Percentiles rank a stretch among this genome's conserved stretches.
phyloP scores from a whole-genome alignment of 345 rosid species.

The Populus euphratica region DNA sequence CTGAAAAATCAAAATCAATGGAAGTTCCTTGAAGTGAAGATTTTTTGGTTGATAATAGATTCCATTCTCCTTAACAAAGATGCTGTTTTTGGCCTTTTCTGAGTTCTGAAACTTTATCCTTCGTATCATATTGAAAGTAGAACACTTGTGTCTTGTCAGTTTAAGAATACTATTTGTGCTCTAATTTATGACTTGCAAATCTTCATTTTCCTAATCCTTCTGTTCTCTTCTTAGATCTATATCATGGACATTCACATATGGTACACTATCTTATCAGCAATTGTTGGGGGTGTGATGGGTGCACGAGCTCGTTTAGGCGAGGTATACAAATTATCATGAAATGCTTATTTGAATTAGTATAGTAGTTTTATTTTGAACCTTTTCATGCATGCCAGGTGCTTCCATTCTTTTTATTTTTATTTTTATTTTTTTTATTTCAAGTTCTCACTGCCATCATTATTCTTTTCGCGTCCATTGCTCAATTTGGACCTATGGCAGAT shows the following conservation, averaged over 20 bases:
- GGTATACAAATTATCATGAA: conserved; percentile 39
- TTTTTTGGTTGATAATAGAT: too few relatives aligned
- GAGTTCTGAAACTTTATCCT: not conserved
- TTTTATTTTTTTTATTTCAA: not conserved
- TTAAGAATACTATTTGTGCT: not conserved
- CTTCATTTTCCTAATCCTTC: not conserved
- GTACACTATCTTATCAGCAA: conserved; percentile 88
- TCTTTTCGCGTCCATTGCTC: conserved; percentile 16
- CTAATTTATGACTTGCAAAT: not conserved
- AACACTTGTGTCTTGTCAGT: too few relatives aligned
- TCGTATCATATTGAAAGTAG: not conserved
- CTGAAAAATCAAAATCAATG: not conserved
- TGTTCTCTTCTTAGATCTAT: conserved; percentile 57
- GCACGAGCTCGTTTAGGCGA: conserved; percentile 97
- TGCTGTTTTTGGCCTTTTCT: not conserved
- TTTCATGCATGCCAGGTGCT: not conserved
- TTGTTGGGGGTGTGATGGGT: conserved; percentile 98
- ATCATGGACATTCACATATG: conserved; percentile 94
- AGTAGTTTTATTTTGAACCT: not conserved
- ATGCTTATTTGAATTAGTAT: not conserved
- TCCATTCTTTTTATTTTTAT: not conserved
- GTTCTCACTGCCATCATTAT: not conserved
- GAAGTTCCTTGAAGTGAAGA: not conserved
- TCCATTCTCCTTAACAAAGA: too few relatives aligned
- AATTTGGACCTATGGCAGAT: conserved; percentile 46